phyloP scores from a whole-genome alignment of 768 basidiomycete species.

The Boletus bicolor region DNA sequence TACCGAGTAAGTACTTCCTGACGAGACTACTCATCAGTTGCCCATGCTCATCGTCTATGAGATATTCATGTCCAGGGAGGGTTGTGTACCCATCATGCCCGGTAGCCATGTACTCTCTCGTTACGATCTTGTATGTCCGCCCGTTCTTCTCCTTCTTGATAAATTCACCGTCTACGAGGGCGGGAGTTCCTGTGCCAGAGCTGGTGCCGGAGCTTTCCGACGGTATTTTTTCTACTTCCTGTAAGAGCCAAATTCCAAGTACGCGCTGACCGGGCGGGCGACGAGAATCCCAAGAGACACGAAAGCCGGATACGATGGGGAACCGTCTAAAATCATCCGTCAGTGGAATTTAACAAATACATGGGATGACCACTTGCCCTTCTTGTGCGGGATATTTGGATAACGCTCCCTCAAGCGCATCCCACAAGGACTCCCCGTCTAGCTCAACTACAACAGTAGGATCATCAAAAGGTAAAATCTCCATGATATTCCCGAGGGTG shows the following conservation, averaged over 20 bases:
- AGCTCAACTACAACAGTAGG: conserved; percentile 78
- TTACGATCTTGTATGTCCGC: conserved; percentile 73
- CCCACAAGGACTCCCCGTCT: conserved; percentile 77
- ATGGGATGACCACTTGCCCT: conserved; percentile 51
- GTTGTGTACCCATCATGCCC: conserved; percentile 81
- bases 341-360: neutral
- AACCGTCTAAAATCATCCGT: conserved; percentile 59
- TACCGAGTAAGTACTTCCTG: conserved; percentile 81
- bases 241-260: conserved; percentile 63
- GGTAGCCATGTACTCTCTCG: conserved; percentile 81
- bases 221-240: conserved; percentile 28
- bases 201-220: conserved; percentile 19
- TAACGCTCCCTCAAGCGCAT: conserved; percentile 68
- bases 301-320: conserved; percentile 81
- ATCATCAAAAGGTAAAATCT: conserved; percentile 88
- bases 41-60: conserved; percentile 84
- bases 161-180: conserved; percentile 46
- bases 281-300: conserved; percentile 84
- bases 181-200: conserved; percentile 27
- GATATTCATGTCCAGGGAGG: conserved; percentile 59
- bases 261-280: conserved; percentile 69
- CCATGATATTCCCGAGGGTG: conserved; percentile 82
- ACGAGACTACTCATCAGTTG: conserved; percentile 76
- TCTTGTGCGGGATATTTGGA: conserved; percentile 86
- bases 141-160: conserved; percentile 53